Evolutionary conservation across 2,329 filamentous ascomycete genomes (phyloP).

Genomic region (Penicillium sp.): DNA sequence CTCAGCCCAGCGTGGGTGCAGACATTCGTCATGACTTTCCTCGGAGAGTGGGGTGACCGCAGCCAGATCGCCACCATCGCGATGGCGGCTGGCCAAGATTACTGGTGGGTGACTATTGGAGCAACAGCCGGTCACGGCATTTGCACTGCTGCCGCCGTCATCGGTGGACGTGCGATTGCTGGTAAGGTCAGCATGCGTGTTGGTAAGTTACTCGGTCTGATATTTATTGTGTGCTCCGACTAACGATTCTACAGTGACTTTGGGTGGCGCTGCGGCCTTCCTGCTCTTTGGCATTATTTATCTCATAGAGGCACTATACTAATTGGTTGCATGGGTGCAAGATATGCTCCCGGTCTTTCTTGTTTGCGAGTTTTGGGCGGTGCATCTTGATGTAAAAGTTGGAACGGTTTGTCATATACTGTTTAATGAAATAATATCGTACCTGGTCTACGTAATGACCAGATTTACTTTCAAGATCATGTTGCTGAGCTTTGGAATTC

Average conservation of each 20-base stretch:
- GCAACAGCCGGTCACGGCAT: constrained; percentile 82
- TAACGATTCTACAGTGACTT: constrained; percentile 64
- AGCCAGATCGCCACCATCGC: constrained; percentile 98
- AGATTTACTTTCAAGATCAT: neutral
- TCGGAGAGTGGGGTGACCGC: constrained; percentile 96
- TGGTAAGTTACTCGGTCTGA: constrained; percentile 65
- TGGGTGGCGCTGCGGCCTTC: constrained; percentile 89
- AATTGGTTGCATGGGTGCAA: constrained; percentile 20
- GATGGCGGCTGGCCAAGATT: constrained; percentile 97
- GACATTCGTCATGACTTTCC: constrained; percentile 98
- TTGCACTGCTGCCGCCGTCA: constrained; percentile 87
- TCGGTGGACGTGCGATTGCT: constrained; percentile 89
- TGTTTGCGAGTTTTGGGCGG: neutral
- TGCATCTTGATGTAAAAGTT: constrained; percentile 3
- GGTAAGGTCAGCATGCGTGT: constrained; percentile 92
- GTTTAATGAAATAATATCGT: constrained; percentile 3
- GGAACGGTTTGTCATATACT: neutral
- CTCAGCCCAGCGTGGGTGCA: constrained; percentile 97
- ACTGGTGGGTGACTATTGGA: constrained; percentile 96
- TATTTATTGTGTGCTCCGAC: constrained; percentile 24
- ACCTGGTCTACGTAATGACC: constrained; percentile 1
- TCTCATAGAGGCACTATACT: constrained; percentile 73
- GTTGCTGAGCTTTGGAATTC: neutral
- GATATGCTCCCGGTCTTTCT: neutral
- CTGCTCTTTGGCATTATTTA: constrained; percentile 91